Conservation (phyloP, 176 grass and related monocot species). For the Tillandsia fasciculata region DNA sequence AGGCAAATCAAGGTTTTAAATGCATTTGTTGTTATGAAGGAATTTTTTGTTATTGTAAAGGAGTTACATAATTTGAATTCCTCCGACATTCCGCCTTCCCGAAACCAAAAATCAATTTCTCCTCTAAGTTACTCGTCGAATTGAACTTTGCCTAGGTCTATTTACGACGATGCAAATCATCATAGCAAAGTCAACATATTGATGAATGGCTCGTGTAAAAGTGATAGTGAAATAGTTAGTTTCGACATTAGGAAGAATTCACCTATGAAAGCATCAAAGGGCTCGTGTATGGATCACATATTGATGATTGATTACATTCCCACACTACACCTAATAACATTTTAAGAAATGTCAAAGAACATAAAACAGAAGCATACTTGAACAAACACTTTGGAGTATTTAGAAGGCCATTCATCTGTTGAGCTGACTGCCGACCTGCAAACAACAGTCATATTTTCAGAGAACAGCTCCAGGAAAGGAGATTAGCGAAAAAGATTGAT, state of each 20-base stretch:
- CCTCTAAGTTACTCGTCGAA: too few species aligned
- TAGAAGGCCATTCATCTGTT: conserved; percentile 86
- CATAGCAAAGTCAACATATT: neutral
- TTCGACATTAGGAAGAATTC: too few species aligned
- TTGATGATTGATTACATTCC: too few species aligned
- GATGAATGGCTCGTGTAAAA: neutral
- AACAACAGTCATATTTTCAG: neutral
- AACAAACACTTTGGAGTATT: conserved; percentile 86
- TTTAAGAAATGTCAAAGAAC: neutral
- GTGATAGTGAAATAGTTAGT: too few species aligned
- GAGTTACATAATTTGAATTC: too few species aligned
- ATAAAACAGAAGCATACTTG: conserved; percentile 30
- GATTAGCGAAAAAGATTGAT: neutral
- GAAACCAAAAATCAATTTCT: too few species aligned
- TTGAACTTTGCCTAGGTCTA: neutral
- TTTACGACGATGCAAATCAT: neutral
- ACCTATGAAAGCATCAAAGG: too few species aligned
- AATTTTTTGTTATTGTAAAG: too few species aligned
- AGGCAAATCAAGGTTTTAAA: too few species aligned
- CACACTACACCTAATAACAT: neutral
- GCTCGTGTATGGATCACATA: too few species aligned
- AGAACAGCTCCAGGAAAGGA: neutral
- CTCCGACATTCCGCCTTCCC: too few species aligned
- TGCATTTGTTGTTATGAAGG: too few species aligned
- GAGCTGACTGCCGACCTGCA: conserved; percentile 57